Evolutionary conservation across 257 asterid species (phyloP), one percentile per base, ranked within the genome.

Genomic region (Striga asiatica): DNA sequence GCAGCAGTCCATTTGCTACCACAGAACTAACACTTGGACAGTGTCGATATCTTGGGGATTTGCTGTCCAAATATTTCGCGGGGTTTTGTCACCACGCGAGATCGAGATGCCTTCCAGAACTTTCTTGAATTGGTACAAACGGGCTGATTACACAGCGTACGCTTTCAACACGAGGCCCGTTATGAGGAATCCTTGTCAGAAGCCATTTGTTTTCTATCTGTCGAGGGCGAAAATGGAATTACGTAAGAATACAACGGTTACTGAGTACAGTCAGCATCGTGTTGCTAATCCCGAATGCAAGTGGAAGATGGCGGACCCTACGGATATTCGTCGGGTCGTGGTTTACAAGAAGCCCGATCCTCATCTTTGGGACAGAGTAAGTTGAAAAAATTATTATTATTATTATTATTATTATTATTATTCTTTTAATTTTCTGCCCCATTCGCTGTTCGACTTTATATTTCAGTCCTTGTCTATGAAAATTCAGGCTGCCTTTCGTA

Each of bases 1-100:
- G 77, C 95, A 88, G 61, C 97, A 88, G 61, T 84, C 97, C 59
- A 84, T 88, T 62, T 84, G 97, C 78, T 88, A 88, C 18, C 84
- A 82, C 74, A 73, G 60, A 50, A 3, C 54, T 13, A 71, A 72
- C 1, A 5, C 65, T 43, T 84, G 91, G 95, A 79, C 91, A 0
- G 43, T 88, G 10, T 88, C 97, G 0, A 88, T 88, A 0, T 88
- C 97, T 0, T 88, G 97, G 97, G 97, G 97, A 5, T 88, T 71
- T 13, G 86, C 94, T 0, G 78, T 88, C 53, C 95, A 82, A 62
- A 70, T 88, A 68, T 76, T 82, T 27, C 85, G 97, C 2, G 95
- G 97, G 8, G 61, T 80, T 19, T 46, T 88, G 71, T 82, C 91
- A 0, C 88, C 97, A 2, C 79, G 97, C 0, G 95, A 88, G 66